phyloP scores from a whole-genome alignment of 1,284 basidiomycete genomes.

The Veloporphyrellus conicus region DNA sequence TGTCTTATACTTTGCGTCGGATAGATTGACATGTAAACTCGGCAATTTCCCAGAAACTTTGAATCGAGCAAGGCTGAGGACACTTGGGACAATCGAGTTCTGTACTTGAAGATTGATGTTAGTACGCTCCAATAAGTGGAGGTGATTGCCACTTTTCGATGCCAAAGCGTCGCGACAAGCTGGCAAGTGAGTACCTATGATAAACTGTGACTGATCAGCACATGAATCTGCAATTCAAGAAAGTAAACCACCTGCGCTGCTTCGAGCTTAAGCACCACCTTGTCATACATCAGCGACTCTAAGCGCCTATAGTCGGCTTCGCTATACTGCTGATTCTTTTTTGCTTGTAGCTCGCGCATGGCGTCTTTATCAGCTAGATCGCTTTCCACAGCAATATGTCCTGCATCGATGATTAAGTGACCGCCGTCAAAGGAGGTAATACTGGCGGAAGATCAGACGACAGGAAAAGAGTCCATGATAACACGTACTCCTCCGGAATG shows the following conservation, averaged over 20 bases:
- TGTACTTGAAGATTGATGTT: constrained; percentile 90
- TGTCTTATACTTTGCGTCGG: constrained; percentile 93
- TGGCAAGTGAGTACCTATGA: constrained; percentile 84
- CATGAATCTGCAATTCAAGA: not conserved
- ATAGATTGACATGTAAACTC: constrained; percentile 87
- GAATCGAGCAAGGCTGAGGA: constrained; percentile 82
- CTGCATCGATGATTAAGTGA: constrained; percentile 93
- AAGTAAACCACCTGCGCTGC: constrained; percentile 72
- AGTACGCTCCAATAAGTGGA: constrained; percentile 92
- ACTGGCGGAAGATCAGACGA: constrained; percentile 38
- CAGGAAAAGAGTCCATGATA: not conserved
- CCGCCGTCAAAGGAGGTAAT: constrained; percentile 76
- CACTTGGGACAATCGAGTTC: constrained; percentile 89
- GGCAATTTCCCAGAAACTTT: constrained; percentile 92
- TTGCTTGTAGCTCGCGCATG: constrained; percentile 77
- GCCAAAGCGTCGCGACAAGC: constrained; percentile 77
- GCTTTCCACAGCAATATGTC: constrained; percentile 92
- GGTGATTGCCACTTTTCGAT: constrained; percentile 52
- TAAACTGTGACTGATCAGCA: constrained; percentile 55
- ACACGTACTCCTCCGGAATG: constrained; percentile 82
- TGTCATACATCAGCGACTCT: constrained; percentile 97
- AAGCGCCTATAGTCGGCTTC: constrained; percentile 87
- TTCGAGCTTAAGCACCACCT: constrained; percentile 79
- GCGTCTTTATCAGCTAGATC: constrained; percentile 84
- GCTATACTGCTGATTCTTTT: constrained; percentile 82